A percentile compares a stretch with the other conserved stretches of the same genome.
phyloP scores from a whole-genome alignment of 441 rosid species.

The Croton setiger region DNA sequence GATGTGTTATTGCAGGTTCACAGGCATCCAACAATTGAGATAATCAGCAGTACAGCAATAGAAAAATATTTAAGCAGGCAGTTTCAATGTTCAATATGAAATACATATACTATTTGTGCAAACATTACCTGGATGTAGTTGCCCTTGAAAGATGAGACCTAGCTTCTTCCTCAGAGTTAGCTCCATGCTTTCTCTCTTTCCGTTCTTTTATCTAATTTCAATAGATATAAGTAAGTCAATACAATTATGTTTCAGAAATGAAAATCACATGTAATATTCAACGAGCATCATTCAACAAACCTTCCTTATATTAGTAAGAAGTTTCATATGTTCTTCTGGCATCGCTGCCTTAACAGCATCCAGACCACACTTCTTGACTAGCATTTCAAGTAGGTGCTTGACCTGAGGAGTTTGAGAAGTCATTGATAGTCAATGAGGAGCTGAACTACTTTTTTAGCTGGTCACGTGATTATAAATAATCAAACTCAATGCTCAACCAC shows the following conservation, averaged over 20 bases:
- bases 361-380: conserved; percentile 83
- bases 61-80: neutral
- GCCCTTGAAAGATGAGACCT: conserved; percentile 70
- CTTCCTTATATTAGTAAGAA: conserved; percentile 88
- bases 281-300: conserved; percentile 31
- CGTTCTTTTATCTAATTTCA: conserved; percentile 70
- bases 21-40: neutral
- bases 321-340: conserved; percentile 97
- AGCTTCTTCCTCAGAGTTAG: conserved; percentile 49
- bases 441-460: neutral
- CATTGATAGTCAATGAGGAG: neutral
- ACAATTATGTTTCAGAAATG: conserved; percentile 17
- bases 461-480: neutral
- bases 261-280: neutral
- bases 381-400: conserved; percentile 93
- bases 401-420: conserved; percentile 40
- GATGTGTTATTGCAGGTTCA: neutral
- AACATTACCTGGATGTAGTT: conserved; percentile 66
- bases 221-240: conserved; percentile 12
- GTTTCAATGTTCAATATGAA: neutral
- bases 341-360: conserved; percentile 95
- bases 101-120: neutral
- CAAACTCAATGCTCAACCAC: neutral
- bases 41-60: neutral
- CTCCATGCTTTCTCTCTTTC: conserved; percentile 60